Base-by-base conservation (phyloP, 2,329 filamentous ascomycete species). In the Cladophialophora chaetospira region DNA sequence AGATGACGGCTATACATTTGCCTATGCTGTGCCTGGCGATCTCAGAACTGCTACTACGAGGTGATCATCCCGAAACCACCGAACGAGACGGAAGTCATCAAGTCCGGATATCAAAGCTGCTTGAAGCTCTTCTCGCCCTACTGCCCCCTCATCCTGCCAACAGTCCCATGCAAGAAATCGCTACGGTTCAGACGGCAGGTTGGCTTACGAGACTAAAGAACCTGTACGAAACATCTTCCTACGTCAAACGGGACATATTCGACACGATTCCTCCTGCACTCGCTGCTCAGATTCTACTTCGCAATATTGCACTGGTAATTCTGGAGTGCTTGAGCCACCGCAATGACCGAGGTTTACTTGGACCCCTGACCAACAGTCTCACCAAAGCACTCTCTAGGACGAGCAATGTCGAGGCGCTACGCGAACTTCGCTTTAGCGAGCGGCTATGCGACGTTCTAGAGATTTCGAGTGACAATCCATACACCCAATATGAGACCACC, bases 1-100 rank as follows among this genome's bases (percentile, higher is more conserved):
- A 99, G 69, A 97, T 99, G 93, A 73, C 51, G 15, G 43, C 48
- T 13, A 60, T 48, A 43, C 62, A 60, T 59, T 17, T 62, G 44
- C 62, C 56, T 23, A 46, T 58, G 44, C 44, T 61, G 17, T 60
- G 53, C 17, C 43, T 67, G 5, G 51, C 53, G 42, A 60, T 66
- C 13, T 63, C 67, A 2, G 60, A 67, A 13, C 62, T 61, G 44
- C 38, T 65, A 5, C 48, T 61, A 19, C 48, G 28, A 35, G 35
- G 43, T 10, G 23, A 25, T 13, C 19, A 21, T 9, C 19, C 45
- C n/a, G 15, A 21, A 10, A 26, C 23, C 15, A 47, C 28, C 5
- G 61, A 61, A 23, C 45, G 40, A 25, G 68, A 75, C 19, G 71
- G 69, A 15, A 69, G 72, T 1, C 67, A 75, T 52, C 67, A 84